Percentiles rank a stretch among this genome's conserved stretches.
Conservation (phyloP, 768 basidiomycete species). For the Tulasnella sp. region DNA sequence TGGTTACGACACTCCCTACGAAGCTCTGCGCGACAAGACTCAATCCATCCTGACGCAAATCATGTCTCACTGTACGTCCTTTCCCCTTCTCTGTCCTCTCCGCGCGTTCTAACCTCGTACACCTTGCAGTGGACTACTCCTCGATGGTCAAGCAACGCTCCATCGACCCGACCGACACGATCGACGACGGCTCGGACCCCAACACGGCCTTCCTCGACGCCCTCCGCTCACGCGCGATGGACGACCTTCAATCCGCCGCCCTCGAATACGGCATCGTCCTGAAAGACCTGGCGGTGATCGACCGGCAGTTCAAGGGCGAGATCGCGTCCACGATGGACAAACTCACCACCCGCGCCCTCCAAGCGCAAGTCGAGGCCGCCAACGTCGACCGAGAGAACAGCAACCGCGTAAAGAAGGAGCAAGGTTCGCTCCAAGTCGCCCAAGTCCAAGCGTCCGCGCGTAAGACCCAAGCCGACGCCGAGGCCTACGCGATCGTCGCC, state of each 20-base stretch:
- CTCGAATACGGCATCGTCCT: constrained; percentile 74
- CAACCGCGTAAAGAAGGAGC: constrained; percentile 78
- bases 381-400: constrained; percentile 81
- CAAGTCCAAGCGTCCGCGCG: constrained; percentile 60
- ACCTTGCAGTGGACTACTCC: constrained; percentile 37
- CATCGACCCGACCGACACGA: constrained; percentile 60
- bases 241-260: constrained; percentile 72
- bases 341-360: constrained; percentile 68
- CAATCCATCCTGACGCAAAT: constrained; percentile 82
- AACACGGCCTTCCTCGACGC: constrained; percentile 76
- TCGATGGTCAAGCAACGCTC: constrained; percentile 71
- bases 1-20: constrained; percentile 77
- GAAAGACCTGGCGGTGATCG: constrained; percentile 64
- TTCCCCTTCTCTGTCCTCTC: background rate
- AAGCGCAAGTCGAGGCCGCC: constrained; percentile 81
- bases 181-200: constrained; percentile 49
- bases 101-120: background rate
- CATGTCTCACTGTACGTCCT: constrained; percentile 47
- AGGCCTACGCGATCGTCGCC: constrained; percentile 62
- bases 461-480: constrained; percentile 55
- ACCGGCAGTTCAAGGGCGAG: constrained; percentile 81
- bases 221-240: constrained; percentile 71
- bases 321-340: constrained; percentile 79
- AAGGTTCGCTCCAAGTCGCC: constrained; percentile 66
- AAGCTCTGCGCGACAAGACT: constrained; percentile 67